Percentiles rank a stretch among this genome's conserved stretches.
These are phyloP conservation scores for Penicillium sp. DNA, from an alignment of 2,329 filamentous ascomycete species.

Conservation along the genomic window DNA sequence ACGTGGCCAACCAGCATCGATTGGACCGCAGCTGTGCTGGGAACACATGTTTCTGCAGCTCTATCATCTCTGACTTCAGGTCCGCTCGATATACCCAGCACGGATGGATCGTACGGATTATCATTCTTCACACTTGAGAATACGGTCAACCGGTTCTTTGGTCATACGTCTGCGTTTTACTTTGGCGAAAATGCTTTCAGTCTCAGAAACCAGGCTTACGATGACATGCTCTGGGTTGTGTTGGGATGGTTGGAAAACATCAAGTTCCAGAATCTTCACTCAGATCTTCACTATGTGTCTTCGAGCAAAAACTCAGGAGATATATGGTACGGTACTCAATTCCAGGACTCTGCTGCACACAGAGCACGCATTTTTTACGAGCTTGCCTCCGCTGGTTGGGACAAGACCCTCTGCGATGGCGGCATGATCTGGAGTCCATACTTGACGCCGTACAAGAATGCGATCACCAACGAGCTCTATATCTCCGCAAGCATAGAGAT, in stretches of 20 bases:
- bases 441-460: conserved; percentile 84
- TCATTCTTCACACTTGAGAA: conserved; percentile 63
- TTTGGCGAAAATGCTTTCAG: conserved; percentile 79
- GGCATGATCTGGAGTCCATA: conserved; percentile 90
- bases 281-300: conserved; percentile 57
- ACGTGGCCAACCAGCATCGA: conserved; percentile 86
- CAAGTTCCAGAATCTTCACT: conserved; percentile 72
- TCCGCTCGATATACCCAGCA: conserved; percentile 45
- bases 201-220: conserved; percentile 76
- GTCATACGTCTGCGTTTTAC: conserved; percentile 73
- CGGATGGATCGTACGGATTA: conserved; percentile 18
- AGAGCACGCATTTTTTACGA: conserved; percentile 84
- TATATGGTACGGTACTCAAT: conserved; percentile 73
- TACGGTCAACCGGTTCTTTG: conserved; percentile 78
- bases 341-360: conserved; percentile 74
- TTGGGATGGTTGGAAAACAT: conserved; percentile 84
- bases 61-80: conserved; percentile 66
- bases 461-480: conserved; percentile 90
- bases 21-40: conserved; percentile 86
- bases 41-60: conserved; percentile 73
- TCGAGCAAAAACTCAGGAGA: conserved; percentile 23
- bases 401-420: conserved; percentile 74
- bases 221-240: conserved; percentile 95
- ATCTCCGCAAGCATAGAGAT: conserved; percentile 81
- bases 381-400: conserved; percentile 75